Percentiles rank a stretch among this genome's conserved stretches.
These are phyloP conservation scores for Phytopythium ostracodes DNA, from an alignment of 352 stramenopile genomes.

Conservation along the genomic window DNA sequence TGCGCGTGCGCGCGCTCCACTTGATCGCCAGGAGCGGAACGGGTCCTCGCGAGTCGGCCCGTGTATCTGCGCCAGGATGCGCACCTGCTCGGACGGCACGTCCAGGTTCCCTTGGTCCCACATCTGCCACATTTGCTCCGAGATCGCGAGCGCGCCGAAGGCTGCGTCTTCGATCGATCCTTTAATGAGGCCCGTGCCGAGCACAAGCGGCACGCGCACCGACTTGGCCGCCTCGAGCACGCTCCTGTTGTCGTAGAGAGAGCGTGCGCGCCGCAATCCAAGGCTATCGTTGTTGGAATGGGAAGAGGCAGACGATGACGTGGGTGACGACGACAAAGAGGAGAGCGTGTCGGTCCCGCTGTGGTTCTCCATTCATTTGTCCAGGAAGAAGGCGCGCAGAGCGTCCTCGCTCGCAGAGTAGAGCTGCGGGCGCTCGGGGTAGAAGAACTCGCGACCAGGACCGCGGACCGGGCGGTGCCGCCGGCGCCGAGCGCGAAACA, in stretches of 20 bases:
- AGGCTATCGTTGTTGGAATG: not conserved
- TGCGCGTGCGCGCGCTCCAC: too few relatives aligned
- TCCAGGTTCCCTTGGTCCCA: conserved; percentile 23
- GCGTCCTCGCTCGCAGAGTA: conserved; percentile 20
- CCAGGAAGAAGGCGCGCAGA: conserved; percentile 15
- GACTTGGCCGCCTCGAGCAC: conserved; percentile 21
- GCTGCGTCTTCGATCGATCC: conserved; percentile 30
- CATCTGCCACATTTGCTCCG: conserved; percentile 23
- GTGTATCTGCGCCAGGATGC: conserved; percentile 32
- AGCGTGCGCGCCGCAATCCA: not conserved
- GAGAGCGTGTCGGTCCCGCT: conserved; percentile 14
- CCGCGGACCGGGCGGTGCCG: not conserved
- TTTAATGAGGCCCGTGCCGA: conserved; percentile 21
- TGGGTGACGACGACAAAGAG: conserved; percentile 13
- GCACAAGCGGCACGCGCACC: conserved; percentile 19
- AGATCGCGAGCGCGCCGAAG: conserved; percentile 29
- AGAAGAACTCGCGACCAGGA: conserved; percentile 13
- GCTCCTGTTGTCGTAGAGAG: conserved; percentile 14
- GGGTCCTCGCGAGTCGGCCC: too few relatives aligned
- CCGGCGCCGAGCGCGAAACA: conserved; percentile 17
- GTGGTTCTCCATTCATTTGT: conserved; percentile 16
- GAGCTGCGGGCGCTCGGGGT: conserved; percentile 23
- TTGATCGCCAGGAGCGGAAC: too few relatives aligned
- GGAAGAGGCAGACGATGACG: conserved; percentile 10
- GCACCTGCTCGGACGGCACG: conserved; percentile 18